These are phyloP conservation scores for Cryptosporidium andersoni DNA, from an alignment of 169 alveolate species.

Conservation along the genomic window DNA sequence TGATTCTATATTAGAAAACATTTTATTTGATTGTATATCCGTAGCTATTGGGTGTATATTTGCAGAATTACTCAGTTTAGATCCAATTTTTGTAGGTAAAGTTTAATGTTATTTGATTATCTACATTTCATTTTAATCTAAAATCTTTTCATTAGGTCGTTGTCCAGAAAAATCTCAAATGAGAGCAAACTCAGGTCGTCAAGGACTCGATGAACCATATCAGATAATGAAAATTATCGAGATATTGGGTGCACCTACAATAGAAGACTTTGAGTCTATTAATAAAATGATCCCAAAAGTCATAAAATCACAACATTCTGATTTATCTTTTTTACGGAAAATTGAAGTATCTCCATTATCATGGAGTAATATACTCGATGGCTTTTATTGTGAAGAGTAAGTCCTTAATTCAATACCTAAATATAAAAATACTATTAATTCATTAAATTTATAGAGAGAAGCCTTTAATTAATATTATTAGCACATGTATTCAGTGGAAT, in stretches of 20 bases:
- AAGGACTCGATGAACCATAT: conserved; percentile 62
- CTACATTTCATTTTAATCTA: background rate
- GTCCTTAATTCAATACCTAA: background rate
- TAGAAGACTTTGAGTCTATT: conserved; percentile 3
- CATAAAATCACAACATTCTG: background rate
- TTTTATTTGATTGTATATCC: background rate
- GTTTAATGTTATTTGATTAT: background rate
- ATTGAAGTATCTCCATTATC: conserved; percentile 20
- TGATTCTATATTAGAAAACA: background rate
- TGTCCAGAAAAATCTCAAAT: conserved; percentile 43
- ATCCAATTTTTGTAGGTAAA: conserved; percentile 65
- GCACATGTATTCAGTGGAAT: conserved; percentile 47
- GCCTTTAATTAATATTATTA: conserved; percentile 15
- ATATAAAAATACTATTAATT: background rate
- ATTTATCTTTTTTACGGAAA: conserved; percentile 2
- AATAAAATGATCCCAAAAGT: conserved; percentile 21
- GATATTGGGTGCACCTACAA: conserved; percentile 40
- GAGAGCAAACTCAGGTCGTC: background rate
- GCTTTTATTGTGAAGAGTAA: conserved; percentile 38
- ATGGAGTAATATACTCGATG: conserved; percentile 37
- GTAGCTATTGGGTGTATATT: conserved; percentile 64
- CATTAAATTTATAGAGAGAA: conserved; percentile 6
- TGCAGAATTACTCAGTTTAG: conserved; percentile 36
- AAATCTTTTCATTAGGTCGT: conserved; percentile 24
- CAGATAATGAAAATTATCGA: conserved; percentile 54